Evolutionary conservation across 1,284 basidiomycete genomes (phyloP), one percentile per base, ranked within the genome.

Genomic region (Termitomyces sp.): DNA sequence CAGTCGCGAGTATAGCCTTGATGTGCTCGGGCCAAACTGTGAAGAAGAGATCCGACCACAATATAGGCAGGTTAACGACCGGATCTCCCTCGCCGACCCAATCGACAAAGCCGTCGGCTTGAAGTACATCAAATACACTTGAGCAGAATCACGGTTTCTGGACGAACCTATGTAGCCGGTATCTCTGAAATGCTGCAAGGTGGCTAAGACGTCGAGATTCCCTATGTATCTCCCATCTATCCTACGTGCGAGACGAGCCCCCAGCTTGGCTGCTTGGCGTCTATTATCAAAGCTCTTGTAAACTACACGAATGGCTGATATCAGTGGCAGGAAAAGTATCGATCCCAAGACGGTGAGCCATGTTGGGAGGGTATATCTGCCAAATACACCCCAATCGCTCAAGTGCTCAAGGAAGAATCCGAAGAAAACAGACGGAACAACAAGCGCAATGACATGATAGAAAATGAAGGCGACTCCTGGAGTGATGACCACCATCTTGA

Each of bases 1-100:
- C 73, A 1, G 74, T 75, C 0, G 75, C 70, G 5, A 78, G 62
- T 5, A 76, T 72, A 14, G 64, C 56, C 54, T 76, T 75, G 56
- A 76, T 66, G 53, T 75, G 69, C 46, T 75, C 71, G 0, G 74
- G 74, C 19, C 57, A 64, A 50, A 65, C 65, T 42, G 68, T 77
- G 46, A 76, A 64, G 31, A 75, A 62, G 18, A 66, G 28, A 46
- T 70, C 68, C 2, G 63, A 62, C 68, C 69, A 70, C 39, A 69
- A 46, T 41, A 68, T 50, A 3, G 58, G 57, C 7, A 61, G n/a
- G 44, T 64, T 64, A 24, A 56, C 24, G 1, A 56, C 44, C 14
- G 61, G 56, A n/a, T 56, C 62, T 38, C 28, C 28, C 4, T 47
- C 24, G 3, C 50, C 46, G n/a, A 57, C 19, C 5, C 54, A 18